Base-by-base conservation (phyloP, 345 rosid species). In the Lumnitzera racemosa region DNA sequence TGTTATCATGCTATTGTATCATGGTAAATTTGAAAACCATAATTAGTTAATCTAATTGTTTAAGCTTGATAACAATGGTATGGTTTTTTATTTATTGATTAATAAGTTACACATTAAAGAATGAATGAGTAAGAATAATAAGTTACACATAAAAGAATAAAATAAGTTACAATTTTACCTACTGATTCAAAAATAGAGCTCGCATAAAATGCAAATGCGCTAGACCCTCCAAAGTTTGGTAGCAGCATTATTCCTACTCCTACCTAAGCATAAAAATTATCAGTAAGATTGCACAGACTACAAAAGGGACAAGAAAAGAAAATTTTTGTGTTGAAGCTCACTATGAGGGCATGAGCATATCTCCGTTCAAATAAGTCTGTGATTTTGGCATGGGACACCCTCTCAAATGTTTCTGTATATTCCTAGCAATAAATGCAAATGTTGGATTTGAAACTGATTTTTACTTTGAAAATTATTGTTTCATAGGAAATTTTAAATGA, bases 211-310 rank as follows among this genome's bases (percentile, higher is more conserved):
- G 76, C 56, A 53, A 86, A 25, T 16, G 70, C 85, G 41, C 47
- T 60, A 17, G 60, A 24, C 51, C 89, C 89, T 23, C 72, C 73
- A 41, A 81, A 57, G 68, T 80, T 82, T 62, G 71, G 82, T 49
- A 78, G 43, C 15, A 76, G 1, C 82, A 74, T 82, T 52, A 85
- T 9, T 13, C 87, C 87, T 53, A 81, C 53, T 57, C 87, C 94
- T 49, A 73, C 71, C 87, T 83, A 63, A 52, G 48, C 16, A 15
- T 43, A 17, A 20, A 17, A 11, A 14, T 50, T 27, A 14, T 50
- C 10, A 7, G n/a, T 15, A 17, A 50, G 20, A 20, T 2, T 13
- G 53, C n/a, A 50, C 4, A 27, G 14, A 12, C 7, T 10, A 61
- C 14, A n/a, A 15, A 41, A 61, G 1, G 13, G 13, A 15, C 27